These are phyloP conservation scores for Pezizomycotina sp. DNA, from an alignment of 2,329 filamentous ascomycete species.

Conservation along the genomic window DNA sequence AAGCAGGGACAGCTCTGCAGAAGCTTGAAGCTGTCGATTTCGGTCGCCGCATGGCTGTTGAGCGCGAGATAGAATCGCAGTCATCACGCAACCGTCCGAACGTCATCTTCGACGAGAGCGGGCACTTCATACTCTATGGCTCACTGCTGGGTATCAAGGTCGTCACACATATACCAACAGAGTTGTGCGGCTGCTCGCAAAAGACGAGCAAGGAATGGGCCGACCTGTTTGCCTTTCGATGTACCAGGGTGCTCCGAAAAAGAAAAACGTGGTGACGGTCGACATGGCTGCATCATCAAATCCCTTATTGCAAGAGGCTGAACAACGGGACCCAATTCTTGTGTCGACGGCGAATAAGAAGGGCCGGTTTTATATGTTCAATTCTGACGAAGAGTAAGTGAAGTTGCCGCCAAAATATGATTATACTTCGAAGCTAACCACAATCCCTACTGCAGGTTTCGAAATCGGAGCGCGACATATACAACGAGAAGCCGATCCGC, in stretches of 20 bases:
- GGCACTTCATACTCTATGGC: conserved; percentile 86
- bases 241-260: conserved; percentile 90
- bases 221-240: conserved; percentile 66
- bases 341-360: conserved; percentile 71
- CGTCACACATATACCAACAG: conserved; percentile 84
- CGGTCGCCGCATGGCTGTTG: conserved; percentile 67
- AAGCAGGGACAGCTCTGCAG: conserved; percentile 66
- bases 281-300: conserved; percentile 95
- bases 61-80: conserved; percentile 66
- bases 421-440: conserved; percentile 44
- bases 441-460: conserved; percentile 36
- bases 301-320: conserved; percentile 79
- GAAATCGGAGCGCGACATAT: conserved; percentile 73
- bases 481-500: conserved; percentile 78
- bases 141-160: conserved; percentile 87
- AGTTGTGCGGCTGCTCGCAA: conserved; percentile 75
- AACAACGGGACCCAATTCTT: conserved; percentile 76
- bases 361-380: conserved; percentile 95
- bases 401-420: neutral
- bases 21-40: conserved; percentile 86
- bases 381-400: conserved; percentile 13
- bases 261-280: conserved; percentile 81
- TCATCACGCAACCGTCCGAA: conserved; percentile 49
- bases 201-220: conserved; percentile 57
- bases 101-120: conserved; percentile 87